Evolutionary conservation across 257 asterid genomes (phyloP).

Genomic region (Solanum sejunctum): DNA sequence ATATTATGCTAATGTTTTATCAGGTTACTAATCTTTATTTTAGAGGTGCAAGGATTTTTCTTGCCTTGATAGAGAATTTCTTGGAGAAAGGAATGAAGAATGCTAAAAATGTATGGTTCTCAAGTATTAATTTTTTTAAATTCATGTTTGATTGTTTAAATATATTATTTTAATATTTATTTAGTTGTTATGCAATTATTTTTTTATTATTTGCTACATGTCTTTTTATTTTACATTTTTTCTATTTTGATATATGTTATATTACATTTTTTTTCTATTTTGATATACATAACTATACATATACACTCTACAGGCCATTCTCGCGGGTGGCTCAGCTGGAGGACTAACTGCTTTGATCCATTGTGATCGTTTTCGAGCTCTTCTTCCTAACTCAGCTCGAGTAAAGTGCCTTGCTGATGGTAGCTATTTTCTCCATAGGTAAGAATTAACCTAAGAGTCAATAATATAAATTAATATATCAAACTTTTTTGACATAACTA

Average conservation of each 20-base stretch:
- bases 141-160: not conserved
- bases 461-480: no score
- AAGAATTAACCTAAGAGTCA: not conserved
- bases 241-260: not conserved
- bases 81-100: not conserved
- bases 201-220: not conserved
- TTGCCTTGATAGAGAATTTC: not conserved
- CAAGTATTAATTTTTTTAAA: not conserved
- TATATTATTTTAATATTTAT: not conserved
- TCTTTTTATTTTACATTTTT: not conserved
- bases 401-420: slow-evolving; percentile 12
- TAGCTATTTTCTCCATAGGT: not conserved
- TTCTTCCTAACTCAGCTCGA: not conserved
- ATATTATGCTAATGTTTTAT: not conserved
- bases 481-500: not conserved
- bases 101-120: not conserved
- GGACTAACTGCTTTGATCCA: slow-evolving; percentile 48
- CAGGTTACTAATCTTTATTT: not conserved
- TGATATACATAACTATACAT: not conserved
- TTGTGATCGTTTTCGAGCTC: slow-evolving; percentile 24
- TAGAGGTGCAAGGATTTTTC: slow-evolving; percentile 1
- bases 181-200: not conserved
- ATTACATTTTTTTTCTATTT: not conserved
- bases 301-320: slow-evolving; percentile 30
- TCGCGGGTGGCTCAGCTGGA: slow-evolving; percentile 55